Evolutionary conservation across 768 basidiomycete species (phyloP), one percentile per base, ranked within the genome.

Genomic region (Podaxis sp.): DNA sequence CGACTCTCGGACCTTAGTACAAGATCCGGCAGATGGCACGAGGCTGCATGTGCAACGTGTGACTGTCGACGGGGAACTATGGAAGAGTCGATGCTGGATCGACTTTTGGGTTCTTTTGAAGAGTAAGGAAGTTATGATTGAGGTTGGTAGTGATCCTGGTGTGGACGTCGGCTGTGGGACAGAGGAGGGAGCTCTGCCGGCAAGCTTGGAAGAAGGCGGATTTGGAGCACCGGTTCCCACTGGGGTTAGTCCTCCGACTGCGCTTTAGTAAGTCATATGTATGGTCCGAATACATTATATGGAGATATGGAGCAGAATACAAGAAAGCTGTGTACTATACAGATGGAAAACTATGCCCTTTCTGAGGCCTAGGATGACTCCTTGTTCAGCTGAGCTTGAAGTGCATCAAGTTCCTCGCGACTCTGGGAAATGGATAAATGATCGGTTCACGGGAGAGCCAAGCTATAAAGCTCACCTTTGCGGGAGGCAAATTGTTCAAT

Each of bases 21-120:
- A 70, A n/a, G 64, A 74, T 13, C 82, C 81, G 8, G 76, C 80
- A 0, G 64, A 70, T 2, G 77, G 77, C 12, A 80, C 80, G 51
- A 67, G 71, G 7, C 49, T 84, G 4, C 81, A 74, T 67, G 81
- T 84, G 10, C 78, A 80, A 65, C 73, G 74, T 52, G 73, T 83
- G 8, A 75, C 68, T 1, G 72, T 84, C 28, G 80, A 82, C 66
- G 82, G 82, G 2, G 63, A 67, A 36, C 46, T 62, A 36, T 74
- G 65, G 36, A 67, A 70, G 11, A 79, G 76, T 54, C 54, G 81
- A 33, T 84, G 82, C 66, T 80, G 76, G 76, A 76, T 84, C 37
- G 67, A 74, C 22, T 84, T 78, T 59, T 72, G 76, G n/a, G 78
- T 78, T 66, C 71, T 80, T 30, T 72, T 80, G 0, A 78, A 78